Evolutionary conservation across 306 rosid genomes (phyloP), one percentile per base, ranked within the genome.

Genomic region (Myrica gale): DNA sequence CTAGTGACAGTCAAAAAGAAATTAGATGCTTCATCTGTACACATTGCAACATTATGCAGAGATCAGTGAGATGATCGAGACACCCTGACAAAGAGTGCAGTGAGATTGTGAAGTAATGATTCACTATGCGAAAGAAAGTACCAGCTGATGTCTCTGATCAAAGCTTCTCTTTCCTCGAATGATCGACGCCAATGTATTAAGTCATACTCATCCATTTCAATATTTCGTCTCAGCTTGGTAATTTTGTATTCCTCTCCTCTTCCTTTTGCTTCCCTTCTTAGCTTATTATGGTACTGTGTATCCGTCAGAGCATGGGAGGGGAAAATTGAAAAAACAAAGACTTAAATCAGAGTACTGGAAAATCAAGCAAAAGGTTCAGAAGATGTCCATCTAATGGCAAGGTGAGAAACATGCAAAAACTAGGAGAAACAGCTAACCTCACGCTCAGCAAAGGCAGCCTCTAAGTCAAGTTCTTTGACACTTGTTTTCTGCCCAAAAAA

Each of bases 151-250:
- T 95, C 99, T 88, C 99, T 95, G 79, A 95, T 69, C 85, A 90
- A 71, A 55, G 97, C 93, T 82, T 95, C 96, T 85, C 97, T 89
- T 84, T 95, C 99, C 81, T 92, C 97, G 20, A 85, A 85, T 39
- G 99, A 95, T 78, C 99, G 86, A 11, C 89, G 93, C 97, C 99
- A 95, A 73, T 95, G 99, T 84, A 95, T 62, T 8, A 75, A 75
- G 81, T 95, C 99, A 82, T 95, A 95, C 82, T 90, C 97, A 45
- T 95, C 97, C 99, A 95, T 95, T 88, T 95, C 99, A 69, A 65
- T 21, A 78, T 92, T 92, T 72, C 97, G 90, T 82, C 90, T 92
- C 90, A 95, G 73, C 53, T 86, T 82, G 50, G 77, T 52, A 68
- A 92, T 79, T 87, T 87, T 88, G 85, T 83, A 90, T 53, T 89